Evolutionary conservation across 2,329 filamentous ascomycete genomes (phyloP).

Genomic region (Aspergillus novofumigatus): DNA sequence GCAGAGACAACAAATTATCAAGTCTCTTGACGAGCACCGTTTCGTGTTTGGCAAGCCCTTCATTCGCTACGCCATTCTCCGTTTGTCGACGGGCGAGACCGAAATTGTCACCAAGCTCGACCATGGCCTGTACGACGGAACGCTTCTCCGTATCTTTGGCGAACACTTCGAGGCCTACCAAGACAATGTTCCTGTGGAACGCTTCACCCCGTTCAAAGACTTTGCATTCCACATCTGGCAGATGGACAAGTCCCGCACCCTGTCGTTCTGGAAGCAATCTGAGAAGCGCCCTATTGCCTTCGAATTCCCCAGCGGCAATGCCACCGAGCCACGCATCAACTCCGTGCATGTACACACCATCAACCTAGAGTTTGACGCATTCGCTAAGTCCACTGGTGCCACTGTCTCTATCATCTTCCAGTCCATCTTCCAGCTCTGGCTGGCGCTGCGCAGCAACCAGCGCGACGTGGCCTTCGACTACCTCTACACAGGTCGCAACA

Average conservation of each 20-base stretch:
- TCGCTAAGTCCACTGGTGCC: slow-evolving; percentile 20
- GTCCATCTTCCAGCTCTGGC: slow-evolving; percentile 28
- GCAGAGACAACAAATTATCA: slow-evolving; percentile 17
- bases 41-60: slow-evolving; percentile 33
- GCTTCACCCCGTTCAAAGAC: slow-evolving; percentile 20
- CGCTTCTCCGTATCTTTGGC: slow-evolving; percentile 36
- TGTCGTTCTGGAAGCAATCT: slow-evolving; percentile 1
- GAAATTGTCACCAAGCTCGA: slow-evolving; percentile 33
- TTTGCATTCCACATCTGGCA: slow-evolving; percentile 19
- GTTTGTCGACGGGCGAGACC: slow-evolving; percentile 15
- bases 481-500: slow-evolving; percentile 38
- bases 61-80: slow-evolving; percentile 31
- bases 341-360: slow-evolving; percentile 10
- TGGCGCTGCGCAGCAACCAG: slow-evolving; percentile 17
- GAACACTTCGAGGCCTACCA: slow-evolving; percentile 28
- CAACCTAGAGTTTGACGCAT: slow-evolving; percentile 15
- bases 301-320: not conserved
- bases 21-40: slow-evolving; percentile 20
- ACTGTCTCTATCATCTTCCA: slow-evolving; percentile 36
- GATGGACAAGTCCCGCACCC: not conserved
- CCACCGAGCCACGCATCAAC: slow-evolving; percentile 11
- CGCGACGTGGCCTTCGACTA: slow-evolving; percentile 31
- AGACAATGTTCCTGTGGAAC: slow-evolving; percentile 6
- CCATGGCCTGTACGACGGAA: slow-evolving; percentile 35
- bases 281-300: not conserved